These are phyloP conservation scores for Claviceps citrina DNA, from an alignment of 2,329 filamentous ascomycete species.

Conservation along the genomic window DNA sequence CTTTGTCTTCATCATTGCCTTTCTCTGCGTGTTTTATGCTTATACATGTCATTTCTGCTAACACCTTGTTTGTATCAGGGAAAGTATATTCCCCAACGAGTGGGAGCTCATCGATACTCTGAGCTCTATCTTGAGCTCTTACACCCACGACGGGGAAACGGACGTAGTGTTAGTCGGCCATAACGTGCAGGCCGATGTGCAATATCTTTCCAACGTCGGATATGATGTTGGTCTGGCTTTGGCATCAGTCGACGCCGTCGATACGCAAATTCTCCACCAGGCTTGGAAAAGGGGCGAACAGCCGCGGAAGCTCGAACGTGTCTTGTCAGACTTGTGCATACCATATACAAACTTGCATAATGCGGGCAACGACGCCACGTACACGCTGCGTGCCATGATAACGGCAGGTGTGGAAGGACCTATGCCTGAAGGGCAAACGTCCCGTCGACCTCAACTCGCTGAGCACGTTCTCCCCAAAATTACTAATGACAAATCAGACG, in stretches of 20 bases:
- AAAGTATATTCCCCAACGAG: constrained; percentile 25
- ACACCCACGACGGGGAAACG: constrained; percentile 13
- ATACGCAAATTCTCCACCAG: constrained; percentile 59
- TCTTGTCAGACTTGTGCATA: constrained; percentile 52
- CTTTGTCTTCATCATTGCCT: too few relatives aligned
- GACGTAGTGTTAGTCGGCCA: constrained; percentile 71
- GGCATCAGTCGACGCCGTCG: constrained; percentile 46
- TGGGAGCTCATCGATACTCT: constrained; percentile 21
- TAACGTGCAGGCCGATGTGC: constrained; percentile 50
- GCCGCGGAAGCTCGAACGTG: constrained; percentile 37
- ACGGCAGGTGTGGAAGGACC: constrained; percentile 19
- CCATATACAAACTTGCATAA: constrained; percentile 59
- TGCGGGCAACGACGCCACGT: constrained; percentile 72
- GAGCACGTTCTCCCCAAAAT: background rate
- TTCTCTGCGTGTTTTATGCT: too few relatives aligned
- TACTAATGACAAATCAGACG: background rate
- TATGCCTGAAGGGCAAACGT: background rate
- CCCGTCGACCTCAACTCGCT: background rate
- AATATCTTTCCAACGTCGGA: constrained; percentile 49
- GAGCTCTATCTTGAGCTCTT: constrained; percentile 20
- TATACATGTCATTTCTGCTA: too few relatives aligned
- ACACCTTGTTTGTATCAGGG: constrained; percentile 17
- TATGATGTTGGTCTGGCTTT: constrained; percentile 40
- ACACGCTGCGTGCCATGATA: constrained; percentile 61
- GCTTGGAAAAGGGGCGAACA: constrained; percentile 40